Percentiles rank a stretch among this genome's conserved stretches.
These are phyloP conservation scores for Hemileccinum impolitum DNA, from an alignment of 768 basidiomycete genomes.

Conservation along the genomic window DNA sequence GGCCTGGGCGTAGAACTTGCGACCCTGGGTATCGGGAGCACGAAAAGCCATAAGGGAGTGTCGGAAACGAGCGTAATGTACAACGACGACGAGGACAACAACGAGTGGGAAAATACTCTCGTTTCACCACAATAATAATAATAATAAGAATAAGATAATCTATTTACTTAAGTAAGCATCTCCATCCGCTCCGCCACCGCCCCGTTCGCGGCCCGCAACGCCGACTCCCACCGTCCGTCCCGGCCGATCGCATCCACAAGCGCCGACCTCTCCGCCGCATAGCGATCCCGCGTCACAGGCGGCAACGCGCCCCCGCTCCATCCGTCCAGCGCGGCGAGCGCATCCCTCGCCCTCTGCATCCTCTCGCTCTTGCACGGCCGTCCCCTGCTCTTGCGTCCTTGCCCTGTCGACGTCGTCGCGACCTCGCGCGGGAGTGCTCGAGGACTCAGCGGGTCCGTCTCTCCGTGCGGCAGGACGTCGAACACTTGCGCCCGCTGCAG, in stretches of 20 bases:
- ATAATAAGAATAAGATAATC: no score
- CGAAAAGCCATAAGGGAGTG: conserved; percentile 17
- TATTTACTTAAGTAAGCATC: no score
- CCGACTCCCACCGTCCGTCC: conserved; percentile 18
- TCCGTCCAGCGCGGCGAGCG: conserved; percentile 47
- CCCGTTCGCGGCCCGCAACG: conserved; percentile 45
- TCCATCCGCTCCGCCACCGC: conserved; percentile 51
- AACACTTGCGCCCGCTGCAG: conserved; percentile 52
- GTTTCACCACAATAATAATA: no score
- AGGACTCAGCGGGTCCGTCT: conserved; percentile 52
- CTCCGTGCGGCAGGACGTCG: conserved; percentile 55
- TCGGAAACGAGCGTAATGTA: conserved; percentile 18
- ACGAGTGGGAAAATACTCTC: not conserved
- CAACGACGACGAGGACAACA: not conserved
- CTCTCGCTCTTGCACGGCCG: conserved; percentile 63
- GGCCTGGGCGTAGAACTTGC: conserved; percentile 37
- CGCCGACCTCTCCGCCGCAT: conserved; percentile 40
- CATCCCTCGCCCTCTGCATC: conserved; percentile 48
- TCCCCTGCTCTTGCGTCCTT: conserved; percentile 50
- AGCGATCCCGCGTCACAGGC: conserved; percentile 36
- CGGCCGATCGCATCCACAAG: conserved; percentile 38
- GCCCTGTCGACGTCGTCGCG: conserved; percentile 31
- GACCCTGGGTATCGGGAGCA: conserved; percentile 39
- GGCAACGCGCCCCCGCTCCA: conserved; percentile 27
- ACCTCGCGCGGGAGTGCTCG: conserved; percentile 67